Conservation (phyloP, 306 rosid species). For the Glycine soja region DNA sequence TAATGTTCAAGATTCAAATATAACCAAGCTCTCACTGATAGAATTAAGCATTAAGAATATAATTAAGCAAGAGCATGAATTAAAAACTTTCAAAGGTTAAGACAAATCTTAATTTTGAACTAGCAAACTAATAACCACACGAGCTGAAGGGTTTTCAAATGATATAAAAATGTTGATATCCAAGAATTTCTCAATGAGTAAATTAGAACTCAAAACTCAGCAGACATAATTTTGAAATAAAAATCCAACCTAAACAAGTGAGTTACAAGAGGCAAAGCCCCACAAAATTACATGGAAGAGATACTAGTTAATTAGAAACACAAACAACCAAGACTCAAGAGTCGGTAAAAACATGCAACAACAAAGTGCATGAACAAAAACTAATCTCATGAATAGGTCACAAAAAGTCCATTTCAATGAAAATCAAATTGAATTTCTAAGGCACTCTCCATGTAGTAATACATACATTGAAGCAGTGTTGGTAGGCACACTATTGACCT, state of each 20-base stretch:
- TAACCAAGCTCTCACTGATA: no score
- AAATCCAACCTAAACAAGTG: background rate
- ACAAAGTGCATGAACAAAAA: slow-evolving; percentile 4
- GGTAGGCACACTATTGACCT: no score
- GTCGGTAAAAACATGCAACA: background rate
- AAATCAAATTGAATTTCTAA: no score
- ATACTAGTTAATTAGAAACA: slow-evolving; percentile 21
- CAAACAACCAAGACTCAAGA: background rate
- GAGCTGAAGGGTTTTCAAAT: background rate
- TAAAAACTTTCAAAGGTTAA: no score
- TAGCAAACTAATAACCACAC: no score
- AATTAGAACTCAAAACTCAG: background rate
- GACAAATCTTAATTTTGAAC: no score
- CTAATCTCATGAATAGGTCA: background rate
- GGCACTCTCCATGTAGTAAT: no score
- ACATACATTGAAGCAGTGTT: no score
- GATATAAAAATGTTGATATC: slow-evolving; percentile 19
- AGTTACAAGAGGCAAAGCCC: slow-evolving; percentile 3
- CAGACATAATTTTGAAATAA: slow-evolving; percentile 13
- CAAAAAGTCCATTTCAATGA: no score
- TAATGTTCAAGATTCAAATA: no score
- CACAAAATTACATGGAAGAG: background rate
- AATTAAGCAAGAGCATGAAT: no score
- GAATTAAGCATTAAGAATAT: no score
- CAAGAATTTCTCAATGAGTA: slow-evolving; percentile 10